Evolutionary conservation across 805 yeast genomes (phyloP), one percentile per base, ranked within the genome.

Genomic region (Candida wancherniae): DNA sequence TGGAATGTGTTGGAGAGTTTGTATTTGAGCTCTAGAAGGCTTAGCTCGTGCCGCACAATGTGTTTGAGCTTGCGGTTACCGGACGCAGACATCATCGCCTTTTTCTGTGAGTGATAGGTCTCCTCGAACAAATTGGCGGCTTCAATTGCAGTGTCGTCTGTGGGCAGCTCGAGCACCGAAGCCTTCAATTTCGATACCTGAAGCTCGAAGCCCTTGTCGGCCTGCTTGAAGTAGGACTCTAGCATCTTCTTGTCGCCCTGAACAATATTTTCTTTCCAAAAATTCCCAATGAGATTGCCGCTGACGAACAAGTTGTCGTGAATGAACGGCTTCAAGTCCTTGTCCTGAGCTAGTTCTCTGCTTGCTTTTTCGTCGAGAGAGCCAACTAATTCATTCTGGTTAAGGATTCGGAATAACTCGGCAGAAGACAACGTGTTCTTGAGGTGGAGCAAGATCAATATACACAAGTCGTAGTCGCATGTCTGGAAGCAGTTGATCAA

Each of bases 391-490:
- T 67, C 70, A 29, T 61, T 63, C 34, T 64, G 70, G 42, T 74
- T 77, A 27, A 90, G 51, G 3, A 82, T 43, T 40, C 79, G 76
- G 56, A 81, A 81, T 39, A 90, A 79, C 29, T 79, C 82, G 0
- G 92, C 77, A 2, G 68, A 47, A 0, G 85, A 66, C 6, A 83
- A 53, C 22, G 73, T 72, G 24, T 72, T 63, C 32, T 67, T 64
- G 15, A 88, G 58, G 15, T 68, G 63, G 11, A 77, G 50, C 26
- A 90, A 50, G 1, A 82, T 76, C 33, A 72, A 69, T 26, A 69
- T 57, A 5, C 80, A 67, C 21, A 85, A 60, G 49, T 80, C 86
- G 24, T 69, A 69, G 44, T 77, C 73, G 11, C 75, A 70, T 21
- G 75, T 67, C 37, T 73, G 77, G 25, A 80, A 71, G 0, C 90